Base-by-base conservation (phyloP, 805 yeast genomes). In the Komagataella ulmi region DNA sequence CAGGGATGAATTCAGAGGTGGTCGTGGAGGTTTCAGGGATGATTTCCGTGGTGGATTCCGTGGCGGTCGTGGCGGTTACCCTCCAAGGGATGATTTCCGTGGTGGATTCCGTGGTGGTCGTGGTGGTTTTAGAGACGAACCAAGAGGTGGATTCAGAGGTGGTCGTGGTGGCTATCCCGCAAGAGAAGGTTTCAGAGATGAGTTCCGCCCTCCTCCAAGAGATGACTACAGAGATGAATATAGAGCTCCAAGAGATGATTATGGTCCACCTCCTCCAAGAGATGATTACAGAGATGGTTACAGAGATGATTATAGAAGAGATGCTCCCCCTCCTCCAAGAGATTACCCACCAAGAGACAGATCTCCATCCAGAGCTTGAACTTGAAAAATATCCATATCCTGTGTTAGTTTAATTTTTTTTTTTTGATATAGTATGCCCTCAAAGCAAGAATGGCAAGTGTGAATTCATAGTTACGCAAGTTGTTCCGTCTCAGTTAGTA, bases 281-380 rank as follows among this genome's bases (percentile, higher is more conserved):
- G 40, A 30, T 8, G 53, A 53, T 49, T 30, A 48, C 45, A 30
- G 40, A 30, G 40, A 30, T 30, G 55, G 55, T 47, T 54, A 52
- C 48, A 61, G 61, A 53, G 57, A 54, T 24, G 58, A 47, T 43
- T 56, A 52, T 24, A 61, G 64, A 50, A 57, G 56, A 50, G 55
- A 61, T 51, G 57, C 65, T 55, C 63, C 61, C 50, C 40, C 40
- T 30, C 40, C 40, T 30, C 61, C 57, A 51, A 64, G 56, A 53
- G 64, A 60, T 53, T 61, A 69, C 69, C 73, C 74, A 65, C 78
- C 76, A 58, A 76, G 85, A 65, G 85, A 81, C 66, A 82, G 88
- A 77, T 82, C 89, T 54, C 88, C 89, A 69, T 76, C 84, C 57
- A 81, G 88, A 72, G 82, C 80, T 67, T 79, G 70, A 69, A 48